Base-by-base conservation (phyloP, 257 asterid genomes). In the Lycium barbarum region DNA sequence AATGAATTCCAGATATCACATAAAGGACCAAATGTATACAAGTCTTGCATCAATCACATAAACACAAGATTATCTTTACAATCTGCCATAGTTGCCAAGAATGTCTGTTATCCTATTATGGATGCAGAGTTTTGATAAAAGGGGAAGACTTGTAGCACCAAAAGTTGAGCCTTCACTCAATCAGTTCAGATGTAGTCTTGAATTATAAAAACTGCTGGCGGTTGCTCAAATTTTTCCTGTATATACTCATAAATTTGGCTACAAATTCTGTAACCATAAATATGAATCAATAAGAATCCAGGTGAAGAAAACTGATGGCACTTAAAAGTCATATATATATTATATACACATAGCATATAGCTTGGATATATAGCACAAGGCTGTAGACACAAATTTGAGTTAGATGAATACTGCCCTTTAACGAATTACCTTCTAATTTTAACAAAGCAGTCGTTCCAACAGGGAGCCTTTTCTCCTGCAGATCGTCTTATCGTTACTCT, bases 381-480 rank as follows among this genome's bases (percentile, higher is more conserved):
- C 18, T 12, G 59, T 13, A 13, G 17, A 13, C 6, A 54, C 54
- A 7, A 0, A 51, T 11, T 51, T 51, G 13, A 51, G 57, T 51
- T 26, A 26, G 33, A 26, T 26, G 33, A 26, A 26, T 26, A 26
- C 33, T 26, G 33, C 33, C 33, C 33, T 26, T 26, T 38, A 68
- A 10, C 62, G 26, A 43, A 17, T 80, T 91, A 91, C 95, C 95
- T 91, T 93, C 94, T 73, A 95, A 86, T 88, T 93, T 93, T 20
- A 91, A 85, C 62, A 93, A 86, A 45, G 97, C 93, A 82, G 89
- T 92, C 76, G 95, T 91, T 88, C 97, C 97, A 63, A 58, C 70
- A 35, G 98, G 97, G 70, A 95, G 92, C 88, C 95, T 91, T 90
- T 95, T 95, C 84, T 93, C 98, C 98, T 95, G 93, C 92, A 91